phyloP scores from a whole-genome alignment of 768 basidiomycete species.

The Dictyophora rubrovolvata region DNA sequence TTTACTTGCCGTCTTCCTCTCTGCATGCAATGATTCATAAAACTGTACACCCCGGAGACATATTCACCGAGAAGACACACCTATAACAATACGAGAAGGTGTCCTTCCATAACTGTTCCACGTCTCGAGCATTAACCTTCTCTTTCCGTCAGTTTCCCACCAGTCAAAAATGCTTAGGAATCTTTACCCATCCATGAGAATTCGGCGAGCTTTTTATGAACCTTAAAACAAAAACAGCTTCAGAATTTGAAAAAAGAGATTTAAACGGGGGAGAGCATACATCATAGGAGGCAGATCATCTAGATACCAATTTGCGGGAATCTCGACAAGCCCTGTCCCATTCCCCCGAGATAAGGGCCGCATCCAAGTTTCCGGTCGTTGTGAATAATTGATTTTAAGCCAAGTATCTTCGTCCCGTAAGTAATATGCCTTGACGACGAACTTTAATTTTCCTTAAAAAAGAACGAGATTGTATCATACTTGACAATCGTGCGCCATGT shows the following conservation, averaged over 20 bases:
- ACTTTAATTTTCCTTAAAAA: neutral
- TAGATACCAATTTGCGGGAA: conserved; percentile 68
- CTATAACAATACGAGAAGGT: conserved; percentile 60
- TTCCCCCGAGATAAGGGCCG: conserved; percentile 56
- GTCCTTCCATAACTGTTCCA: conserved; percentile 70
- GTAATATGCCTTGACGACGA: conserved; percentile 44
- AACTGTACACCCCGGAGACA: neutral
- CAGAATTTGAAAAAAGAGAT: conserved; percentile 1
- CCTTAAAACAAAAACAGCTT: conserved; percentile 26
- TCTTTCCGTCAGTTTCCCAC: neutral
- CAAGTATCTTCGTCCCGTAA: conserved; percentile 58
- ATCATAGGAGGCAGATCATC: conserved; percentile 72
- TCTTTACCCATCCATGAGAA: conserved; percentile 58
- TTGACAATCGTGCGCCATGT: conserved; percentile 36
- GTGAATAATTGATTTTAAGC: conserved; percentile 61
- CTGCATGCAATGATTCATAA: conserved; percentile 21
- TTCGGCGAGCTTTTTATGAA: conserved; percentile 60
- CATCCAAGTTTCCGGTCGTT: conserved; percentile 61
- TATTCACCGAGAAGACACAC: conserved; percentile 23
- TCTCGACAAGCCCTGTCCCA: conserved; percentile 50
- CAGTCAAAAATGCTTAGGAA: neutral
- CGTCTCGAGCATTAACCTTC: conserved; percentile 53
- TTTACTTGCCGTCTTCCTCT: conserved; percentile 33
- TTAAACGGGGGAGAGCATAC: conserved; percentile 23
- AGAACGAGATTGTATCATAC: conserved; percentile 17